Base-by-base conservation (phyloP, 352 stramenopile species). In the Phytophthora palmivora region DNA sequence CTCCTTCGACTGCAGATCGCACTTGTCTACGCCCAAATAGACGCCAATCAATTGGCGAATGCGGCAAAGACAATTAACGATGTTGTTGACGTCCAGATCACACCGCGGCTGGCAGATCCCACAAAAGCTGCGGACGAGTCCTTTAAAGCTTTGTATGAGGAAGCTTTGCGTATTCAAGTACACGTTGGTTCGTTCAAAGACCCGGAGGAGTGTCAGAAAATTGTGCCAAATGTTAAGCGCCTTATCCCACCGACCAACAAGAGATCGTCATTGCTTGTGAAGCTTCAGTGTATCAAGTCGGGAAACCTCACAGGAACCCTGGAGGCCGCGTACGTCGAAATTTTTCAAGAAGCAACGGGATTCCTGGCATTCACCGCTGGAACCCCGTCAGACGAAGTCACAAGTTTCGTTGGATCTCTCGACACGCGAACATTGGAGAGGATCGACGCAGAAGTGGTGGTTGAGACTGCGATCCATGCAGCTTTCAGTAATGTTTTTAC, bases 101-200 rank as follows among this genome's bases (percentile, higher is more conserved):
- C 73, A 0, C 75, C 84, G 6, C 60, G 88, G 0, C 21, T 86
- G 0, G 50, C 28, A 10, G 77, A 87, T 6, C 44, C 74, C 1
- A 32, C 70, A 0, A 76, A 67, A 42, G 22, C 39, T 7, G 26
- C 22, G 10, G 67, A 69, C 14, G 38, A 76, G 14, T 37, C 64
- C 0, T 59, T 81, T 10, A 76, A 61, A 28, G 36, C 54, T 14
- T 47, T 95, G 6, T 85, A 87, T 26, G 83, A 94, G 45, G 82
- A 92, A 69, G 85, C 84, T 0, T 53, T 92, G 21, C 58, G 78
- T 4, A 52, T 91, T 6, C 84, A 91, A 68, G 60, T 94, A 1
- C 83, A 95, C 41, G 58, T 94, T 16, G 84, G 82, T 0, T 87
- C 80, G 0, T 76, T 94, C 22, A 90, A 94, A 59, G 85, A 93